Percentiles rank a stretch among this genome's conserved stretches.
Evolutionary conservation across 1,284 basidiomycete genomes (phyloP).

Genomic region (Stygiomarasmius scandens): DNA sequence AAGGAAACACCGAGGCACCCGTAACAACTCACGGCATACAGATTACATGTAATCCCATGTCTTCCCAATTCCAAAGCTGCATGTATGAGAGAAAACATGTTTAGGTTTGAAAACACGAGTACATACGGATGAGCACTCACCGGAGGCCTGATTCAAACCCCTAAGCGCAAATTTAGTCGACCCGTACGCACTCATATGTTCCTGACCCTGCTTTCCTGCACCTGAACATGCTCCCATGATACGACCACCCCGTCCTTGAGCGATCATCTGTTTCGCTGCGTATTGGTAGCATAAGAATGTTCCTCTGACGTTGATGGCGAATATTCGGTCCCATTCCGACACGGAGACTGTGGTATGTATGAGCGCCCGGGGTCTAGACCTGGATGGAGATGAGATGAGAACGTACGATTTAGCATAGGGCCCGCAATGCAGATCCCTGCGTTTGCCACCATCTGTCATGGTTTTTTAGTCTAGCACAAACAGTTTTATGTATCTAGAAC

Average conservation of each 20-base stretch:
- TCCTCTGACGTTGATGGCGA: slow-evolving; percentile 20
- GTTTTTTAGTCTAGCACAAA: no score
- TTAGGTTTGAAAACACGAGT: no score
- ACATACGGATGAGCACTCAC: slow-evolving; percentile 3
- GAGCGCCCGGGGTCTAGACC: slow-evolving; percentile 1
- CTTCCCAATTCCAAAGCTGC: slow-evolving; percentile 2
- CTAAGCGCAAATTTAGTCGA: slow-evolving; percentile 11
- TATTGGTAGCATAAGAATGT: slow-evolving; percentile 29
- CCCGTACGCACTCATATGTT: not conserved
- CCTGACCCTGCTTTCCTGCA: slow-evolving; percentile 33
- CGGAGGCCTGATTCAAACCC: slow-evolving; percentile 10
- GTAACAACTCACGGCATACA: not conserved
- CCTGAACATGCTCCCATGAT: slow-evolving; percentile 41
- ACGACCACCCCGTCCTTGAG: slow-evolving; percentile 36
- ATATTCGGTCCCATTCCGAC: slow-evolving; percentile 15
- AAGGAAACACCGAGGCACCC: not conserved
- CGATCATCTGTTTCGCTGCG: slow-evolving; percentile 31
- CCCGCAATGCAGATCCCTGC: slow-evolving; percentile 31
- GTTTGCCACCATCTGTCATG: slow-evolving; percentile 35
- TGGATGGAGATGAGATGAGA: not conserved
- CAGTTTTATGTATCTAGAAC: no score
- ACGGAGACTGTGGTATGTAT: slow-evolving; percentile 11
- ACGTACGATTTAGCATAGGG: slow-evolving; percentile 28
- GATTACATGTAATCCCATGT: slow-evolving; percentile 5
- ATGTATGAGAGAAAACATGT: no score